Evolutionary conservation across 345 rosid species (phyloP).

Genomic region (Hypericum perforatum): DNA sequence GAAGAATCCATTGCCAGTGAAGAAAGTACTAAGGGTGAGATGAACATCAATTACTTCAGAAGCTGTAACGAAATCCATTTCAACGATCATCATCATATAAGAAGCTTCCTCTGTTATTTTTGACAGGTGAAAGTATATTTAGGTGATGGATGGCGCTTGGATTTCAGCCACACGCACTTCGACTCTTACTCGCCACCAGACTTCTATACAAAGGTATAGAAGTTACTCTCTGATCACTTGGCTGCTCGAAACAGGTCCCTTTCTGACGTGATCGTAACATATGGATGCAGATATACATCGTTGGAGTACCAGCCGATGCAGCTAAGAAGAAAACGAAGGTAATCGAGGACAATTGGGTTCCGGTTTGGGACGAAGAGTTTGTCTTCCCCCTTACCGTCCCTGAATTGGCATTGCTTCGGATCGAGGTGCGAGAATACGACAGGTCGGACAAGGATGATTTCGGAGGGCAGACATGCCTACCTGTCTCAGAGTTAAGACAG

Average conservation of each 20-base stretch:
- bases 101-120: neutral
- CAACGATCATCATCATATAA: neutral
- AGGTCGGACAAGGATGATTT: slow-evolving; percentile 24
- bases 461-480: slow-evolving; percentile 25
- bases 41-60: neutral
- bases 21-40: slow-evolving; percentile 45
- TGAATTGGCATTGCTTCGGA: slow-evolving; percentile 20
- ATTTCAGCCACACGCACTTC: slow-evolving; percentile 39
- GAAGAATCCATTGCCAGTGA: slow-evolving; percentile 26
- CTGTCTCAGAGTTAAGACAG: slow-evolving; percentile 20
- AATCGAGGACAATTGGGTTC: slow-evolving; percentile 22
- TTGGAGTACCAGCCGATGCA: slow-evolving; percentile 17
- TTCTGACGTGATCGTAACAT: neutral
- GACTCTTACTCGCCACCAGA: slow-evolving; percentile 54
- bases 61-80: slow-evolving; percentile 1
- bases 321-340: slow-evolving; percentile 17
- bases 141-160: slow-evolving; percentile 65
- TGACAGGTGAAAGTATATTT: slow-evolving; percentile 47
- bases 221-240: too few relatives aligned
- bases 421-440: slow-evolving; percentile 22
- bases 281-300: slow-evolving; percentile 21
- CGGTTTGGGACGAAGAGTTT: slow-evolving; percentile 22
- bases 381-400: slow-evolving; percentile 19
- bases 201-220: slow-evolving; percentile 62
- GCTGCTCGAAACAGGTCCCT: too few relatives aligned